These are phyloP conservation scores for Amanita muscaria DNA, from an alignment of 768 basidiomycete genomes.

Conservation along the genomic window DNA sequence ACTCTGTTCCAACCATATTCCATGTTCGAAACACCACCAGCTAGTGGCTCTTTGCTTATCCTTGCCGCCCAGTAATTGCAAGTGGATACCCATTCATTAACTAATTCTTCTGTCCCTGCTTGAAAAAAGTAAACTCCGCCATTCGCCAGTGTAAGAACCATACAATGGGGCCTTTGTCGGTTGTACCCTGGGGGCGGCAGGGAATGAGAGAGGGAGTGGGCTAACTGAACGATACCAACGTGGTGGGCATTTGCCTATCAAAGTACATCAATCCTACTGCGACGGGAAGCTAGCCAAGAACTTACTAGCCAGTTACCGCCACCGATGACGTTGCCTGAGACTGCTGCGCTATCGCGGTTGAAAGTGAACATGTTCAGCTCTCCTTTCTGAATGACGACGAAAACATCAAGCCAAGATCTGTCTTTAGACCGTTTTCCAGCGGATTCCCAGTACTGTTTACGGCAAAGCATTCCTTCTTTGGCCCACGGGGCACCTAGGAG, in stretches of 20 bases:
- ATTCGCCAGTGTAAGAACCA: slow-evolving; percentile 83
- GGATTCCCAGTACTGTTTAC: slow-evolving; percentile 92
- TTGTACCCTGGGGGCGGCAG: slow-evolving; percentile 91
- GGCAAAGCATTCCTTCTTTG: slow-evolving; percentile 92
- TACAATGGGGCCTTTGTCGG: slow-evolving; percentile 84
- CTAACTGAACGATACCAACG: slow-evolving; percentile 75
- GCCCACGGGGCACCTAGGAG: slow-evolving; percentile 97
- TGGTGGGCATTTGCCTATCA: slow-evolving; percentile 75
- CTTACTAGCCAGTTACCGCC: slow-evolving; percentile 98
- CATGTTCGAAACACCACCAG: slow-evolving; percentile 97
- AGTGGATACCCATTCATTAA: slow-evolving; percentile 96
- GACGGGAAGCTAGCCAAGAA: slow-evolving; percentile 13
- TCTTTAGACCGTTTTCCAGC: slow-evolving; percentile 77
- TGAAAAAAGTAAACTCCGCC: slow-evolving; percentile 98
- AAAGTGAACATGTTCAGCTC: slow-evolving; percentile 95
- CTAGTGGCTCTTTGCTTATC: slow-evolving; percentile 88
- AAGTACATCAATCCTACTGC: slow-evolving; percentile 6
- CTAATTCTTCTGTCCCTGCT: slow-evolving; percentile 97
- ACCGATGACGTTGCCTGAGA: slow-evolving; percentile 57
- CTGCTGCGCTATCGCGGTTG: slow-evolving; percentile 61
- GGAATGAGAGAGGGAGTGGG: slow-evolving; percentile 82
- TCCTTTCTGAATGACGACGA: slow-evolving; percentile 92
- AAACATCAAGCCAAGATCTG: slow-evolving; percentile 89
- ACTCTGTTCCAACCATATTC: slow-evolving; percentile 97
- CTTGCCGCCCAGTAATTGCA: slow-evolving; percentile 99